Conservation (phyloP, 352 stramenopile genomes). For the Plasmopara muralis region DNA sequence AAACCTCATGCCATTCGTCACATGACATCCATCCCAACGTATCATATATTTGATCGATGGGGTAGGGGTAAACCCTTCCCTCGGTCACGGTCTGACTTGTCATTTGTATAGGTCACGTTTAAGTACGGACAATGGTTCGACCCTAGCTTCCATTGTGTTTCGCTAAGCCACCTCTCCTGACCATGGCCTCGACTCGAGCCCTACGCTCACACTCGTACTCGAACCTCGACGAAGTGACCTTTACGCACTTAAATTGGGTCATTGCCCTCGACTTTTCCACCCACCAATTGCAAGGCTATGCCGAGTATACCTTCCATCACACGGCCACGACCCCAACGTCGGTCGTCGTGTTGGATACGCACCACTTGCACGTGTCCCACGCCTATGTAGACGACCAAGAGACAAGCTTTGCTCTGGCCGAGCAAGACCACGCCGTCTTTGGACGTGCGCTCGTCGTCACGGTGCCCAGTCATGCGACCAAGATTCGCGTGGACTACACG, state of each 20-base stretch:
- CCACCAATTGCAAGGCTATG: constrained; percentile 62
- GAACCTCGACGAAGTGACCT: constrained; percentile 76
- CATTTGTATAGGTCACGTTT: no score
- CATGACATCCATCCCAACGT: no score
- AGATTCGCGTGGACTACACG: constrained; percentile 73
- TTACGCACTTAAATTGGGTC: constrained; percentile 86
- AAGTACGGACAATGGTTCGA: no score
- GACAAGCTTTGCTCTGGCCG: constrained; percentile 53
- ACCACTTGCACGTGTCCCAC: constrained; percentile 63
- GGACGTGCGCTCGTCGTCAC: constrained; percentile 53
- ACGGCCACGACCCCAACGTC: constrained; percentile 13
- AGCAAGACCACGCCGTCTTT: constrained; percentile 46
- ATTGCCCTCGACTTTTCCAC: constrained; percentile 80
- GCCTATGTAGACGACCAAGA: constrained; percentile 44
- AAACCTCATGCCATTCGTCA: no score
- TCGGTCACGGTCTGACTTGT: no score
- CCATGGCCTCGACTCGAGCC: constrained; percentile 4
- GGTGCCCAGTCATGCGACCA: constrained; percentile 34
- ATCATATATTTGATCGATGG: no score
- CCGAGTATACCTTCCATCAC: constrained; percentile 76
- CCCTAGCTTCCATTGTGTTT: no score
- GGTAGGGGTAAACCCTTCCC: no score
- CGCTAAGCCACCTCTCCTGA: neutral
- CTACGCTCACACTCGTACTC: constrained; percentile 68
- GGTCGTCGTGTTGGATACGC: constrained; percentile 81